Base-by-base conservation (phyloP, 768 basidiomycete species). In the Austroboletus eburneus region DNA sequence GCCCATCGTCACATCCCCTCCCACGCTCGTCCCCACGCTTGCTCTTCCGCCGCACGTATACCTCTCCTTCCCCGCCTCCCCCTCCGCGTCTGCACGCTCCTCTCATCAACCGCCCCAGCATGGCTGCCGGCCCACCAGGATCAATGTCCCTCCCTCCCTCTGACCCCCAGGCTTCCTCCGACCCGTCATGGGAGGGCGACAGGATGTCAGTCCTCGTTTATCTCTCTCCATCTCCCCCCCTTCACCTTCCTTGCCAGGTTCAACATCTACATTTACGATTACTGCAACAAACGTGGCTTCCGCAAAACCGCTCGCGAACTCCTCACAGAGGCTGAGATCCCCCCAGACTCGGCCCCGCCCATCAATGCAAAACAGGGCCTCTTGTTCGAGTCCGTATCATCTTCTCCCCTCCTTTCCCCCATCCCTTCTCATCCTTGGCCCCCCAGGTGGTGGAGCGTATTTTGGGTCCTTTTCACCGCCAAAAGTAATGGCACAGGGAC, bases 241-340 rank as follows among this genome's bases (percentile, higher is more conserved):
- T 50, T 51, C 44, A 48, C 50, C 45, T 36, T 23, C 35, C 50
- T 22, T 35, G 16, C 45, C 66, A 90, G 87, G 87, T 90, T 90
- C 66, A 89, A 90, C 68, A 87, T 90, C 61, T 91, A 91, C 69
- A 90, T 91, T 55, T 77, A 85, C 61, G 88, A 91, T 70, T 91
- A 91, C 59, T 90, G 88, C 69, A 69, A 62, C 58, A 91, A 91
- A 67, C 82, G 87, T 43, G 87, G 87, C 44, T 91, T 81, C 55
- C 69, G 65, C 57, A 86, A 83, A 62, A 87, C 88, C 2, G 87
- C 87, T 10, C 70, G 65, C 27, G 80, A 87, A 58, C 77, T 91
- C 36, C 66, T 79, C 55, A 34, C 36, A 13, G 88, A 91, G 59
- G 87, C 87, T 1, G 81, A 83, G 0, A 76, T 89, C 24, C 66